These are phyloP conservation scores for Selaginella moellendorffii DNA, from an alignment of 75 land plant species.

Conservation along the genomic window DNA sequence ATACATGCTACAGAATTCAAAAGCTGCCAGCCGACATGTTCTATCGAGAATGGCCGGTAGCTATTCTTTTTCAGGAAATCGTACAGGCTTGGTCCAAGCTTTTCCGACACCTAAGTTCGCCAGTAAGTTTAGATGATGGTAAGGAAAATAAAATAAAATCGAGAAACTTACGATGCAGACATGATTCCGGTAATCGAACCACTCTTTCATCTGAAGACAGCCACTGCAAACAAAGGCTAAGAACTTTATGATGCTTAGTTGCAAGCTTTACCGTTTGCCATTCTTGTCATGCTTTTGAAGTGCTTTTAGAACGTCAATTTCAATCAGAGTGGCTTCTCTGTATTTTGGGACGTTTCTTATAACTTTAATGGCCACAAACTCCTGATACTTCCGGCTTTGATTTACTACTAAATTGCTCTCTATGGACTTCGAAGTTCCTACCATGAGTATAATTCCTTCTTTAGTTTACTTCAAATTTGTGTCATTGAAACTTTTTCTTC, in stretches of 20 bases:
- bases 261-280: constrained; percentile 37
- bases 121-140: constrained; percentile 22
- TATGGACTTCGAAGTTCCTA: too few relatives aligned
- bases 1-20: constrained; percentile 90
- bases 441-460: too few relatives aligned
- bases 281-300: constrained; percentile 44
- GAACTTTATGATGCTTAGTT: neutral
- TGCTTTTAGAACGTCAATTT: constrained; percentile 52
- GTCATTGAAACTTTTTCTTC: too few relatives aligned
- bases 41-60: constrained; percentile 67
- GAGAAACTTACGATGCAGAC: constrained; percentile 77
- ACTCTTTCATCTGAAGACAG: constrained; percentile 78
- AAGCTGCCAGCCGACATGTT: constrained; percentile 74
- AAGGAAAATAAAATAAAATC: constrained; percentile 10
- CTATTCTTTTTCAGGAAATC: constrained; percentile 65
- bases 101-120: constrained; percentile 98
- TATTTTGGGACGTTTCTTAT: constrained; percentile 55
- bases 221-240: neutral
- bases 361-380: constrained; percentile 63
- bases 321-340: constrained; percentile 85
- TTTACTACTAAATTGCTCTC: too few relatives aligned
- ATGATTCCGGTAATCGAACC: constrained; percentile 97
- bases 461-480: too few relatives aligned
- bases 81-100: constrained; percentile 91
- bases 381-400: too few relatives aligned